Evolutionary conservation across 2,329 filamentous ascomycete genomes (phyloP), one percentile per base, ranked within the genome.

Genomic region (Chaetomiaceae sp.): DNA sequence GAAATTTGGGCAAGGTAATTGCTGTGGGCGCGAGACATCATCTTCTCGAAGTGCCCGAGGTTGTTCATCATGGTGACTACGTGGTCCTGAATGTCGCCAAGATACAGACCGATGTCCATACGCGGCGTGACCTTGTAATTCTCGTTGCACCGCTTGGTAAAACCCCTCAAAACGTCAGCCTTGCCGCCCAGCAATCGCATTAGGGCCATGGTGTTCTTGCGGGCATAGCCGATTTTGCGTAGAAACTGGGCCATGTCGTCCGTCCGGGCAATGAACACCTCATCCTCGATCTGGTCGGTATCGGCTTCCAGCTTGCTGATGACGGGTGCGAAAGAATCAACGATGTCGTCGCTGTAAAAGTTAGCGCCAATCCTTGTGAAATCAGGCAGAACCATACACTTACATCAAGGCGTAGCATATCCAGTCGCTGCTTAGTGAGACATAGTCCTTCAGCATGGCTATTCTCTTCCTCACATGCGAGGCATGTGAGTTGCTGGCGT

Each of bases 31-130:
- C 94, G 87, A 25, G 87, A 91, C 45, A 99, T 80, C 80, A 99
- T 96, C 78, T 97, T 97, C 70, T 99, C 94, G 62, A 96, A 96
- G 68, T 99, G 94, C 1, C 84, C 84, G 63, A 99, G 72, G 71
- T 95, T 99, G 62, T 89, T 94, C 81, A 96, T 95, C 92, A 97
- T 97, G 41, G 94, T 99, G 55, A 99, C 90, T 48, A 99, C 92
- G 79, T 99, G 94, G 72, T 99, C 94, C 71, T 99, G 94, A 59
- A 99, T 96, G 72, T 99, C 94, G 65, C 90, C 90, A 32, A 99
- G 81, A 67, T 99, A 99, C 64, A 99, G 82, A 20, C 91, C 94
- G 60, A 99, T 96, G 66, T 99, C 94, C 74, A 94, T 94, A 43
- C 91, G 88, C 6, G 94, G 94, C 1, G 94, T 96, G 48, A 97